Percentiles rank a stretch among this genome's conserved stretches.
These are phyloP conservation scores for Pseudopithomyces maydicus DNA, from an alignment of 2,329 filamentous ascomycete species.

Conservation along the genomic window DNA sequence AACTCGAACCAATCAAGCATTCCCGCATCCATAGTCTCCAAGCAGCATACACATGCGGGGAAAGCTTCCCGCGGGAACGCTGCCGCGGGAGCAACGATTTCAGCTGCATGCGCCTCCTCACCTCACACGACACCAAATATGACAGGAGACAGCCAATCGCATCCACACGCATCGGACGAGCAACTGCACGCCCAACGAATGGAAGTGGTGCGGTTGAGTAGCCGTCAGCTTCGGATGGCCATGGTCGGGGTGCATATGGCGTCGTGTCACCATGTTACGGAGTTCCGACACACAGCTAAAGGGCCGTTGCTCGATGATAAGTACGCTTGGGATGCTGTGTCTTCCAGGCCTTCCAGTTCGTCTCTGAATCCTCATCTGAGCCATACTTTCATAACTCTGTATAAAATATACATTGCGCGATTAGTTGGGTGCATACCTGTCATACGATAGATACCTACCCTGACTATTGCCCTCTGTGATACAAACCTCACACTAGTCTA, in stretches of 20 bases:
- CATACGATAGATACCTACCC: no score
- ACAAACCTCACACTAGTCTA: not conserved
- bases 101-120: not conserved
- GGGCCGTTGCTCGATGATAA: not conserved
- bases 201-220: not conserved
- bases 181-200: not conserved
- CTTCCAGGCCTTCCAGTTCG: no score
- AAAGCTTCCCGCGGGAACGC: not conserved
- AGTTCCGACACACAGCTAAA: not conserved
- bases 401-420: not conserved
- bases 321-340: not conserved
- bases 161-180: not conserved
- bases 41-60: not conserved
- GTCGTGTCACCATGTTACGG: not conserved
- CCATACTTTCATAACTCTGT: not conserved
- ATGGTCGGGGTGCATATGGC: not conserved
- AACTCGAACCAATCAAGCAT: not conserved
- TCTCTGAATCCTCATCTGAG: not conserved
- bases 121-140: not conserved
- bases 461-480: not conserved
- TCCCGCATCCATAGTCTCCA: not conserved
- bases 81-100: not conserved
- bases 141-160: not conserved
- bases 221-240: not conserved
- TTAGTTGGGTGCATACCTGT: no score